Evolutionary conservation across 768 basidiomycete species (phyloP).

Genomic region (Astraeus odoratus): DNA sequence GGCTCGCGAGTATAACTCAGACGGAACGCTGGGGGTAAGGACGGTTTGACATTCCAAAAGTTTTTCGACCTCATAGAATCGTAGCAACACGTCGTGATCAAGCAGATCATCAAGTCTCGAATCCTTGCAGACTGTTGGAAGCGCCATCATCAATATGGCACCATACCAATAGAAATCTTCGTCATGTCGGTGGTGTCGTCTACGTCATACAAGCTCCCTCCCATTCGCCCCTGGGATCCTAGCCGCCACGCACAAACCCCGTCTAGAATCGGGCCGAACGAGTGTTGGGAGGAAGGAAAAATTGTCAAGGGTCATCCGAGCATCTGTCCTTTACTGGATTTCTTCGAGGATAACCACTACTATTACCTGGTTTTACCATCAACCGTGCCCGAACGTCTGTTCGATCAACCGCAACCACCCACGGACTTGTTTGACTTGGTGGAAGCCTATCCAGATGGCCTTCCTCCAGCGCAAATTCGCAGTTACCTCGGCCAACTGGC

Average conservation of each 20-base stretch:
- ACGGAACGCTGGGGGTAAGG: constrained; percentile 82
- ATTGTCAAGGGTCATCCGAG: constrained; percentile 87
- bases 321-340: constrained; percentile 90
- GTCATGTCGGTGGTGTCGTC: constrained; percentile 88
- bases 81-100: constrained; percentile 88
- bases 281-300: constrained; percentile 63
- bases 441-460: constrained; percentile 79
- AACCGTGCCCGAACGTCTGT: constrained; percentile 51
- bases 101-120: constrained; percentile 96
- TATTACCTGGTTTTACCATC: constrained; percentile 92
- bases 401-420: constrained; percentile 47
- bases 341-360: constrained; percentile 94
- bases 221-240: constrained; percentile 81
- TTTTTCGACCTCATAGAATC: constrained; percentile 6
- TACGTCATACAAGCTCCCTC: constrained; percentile 70
- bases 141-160: constrained; percentile 88
- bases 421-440: constrained; percentile 95
- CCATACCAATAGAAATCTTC: constrained; percentile 96
- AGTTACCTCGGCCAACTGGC: constrained; percentile 91
- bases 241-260: constrained; percentile 32
- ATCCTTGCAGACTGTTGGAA: constrained; percentile 99
- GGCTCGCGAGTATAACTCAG: constrained; percentile 66
- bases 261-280: constrained; percentile 6
- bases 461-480: constrained; percentile 66
- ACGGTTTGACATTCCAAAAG: constrained; percentile 3